Evolutionary conservation across 345 rosid genomes (phyloP), one percentile per base, ranked within the genome.

Genomic region (Populus ilicifolia): DNA sequence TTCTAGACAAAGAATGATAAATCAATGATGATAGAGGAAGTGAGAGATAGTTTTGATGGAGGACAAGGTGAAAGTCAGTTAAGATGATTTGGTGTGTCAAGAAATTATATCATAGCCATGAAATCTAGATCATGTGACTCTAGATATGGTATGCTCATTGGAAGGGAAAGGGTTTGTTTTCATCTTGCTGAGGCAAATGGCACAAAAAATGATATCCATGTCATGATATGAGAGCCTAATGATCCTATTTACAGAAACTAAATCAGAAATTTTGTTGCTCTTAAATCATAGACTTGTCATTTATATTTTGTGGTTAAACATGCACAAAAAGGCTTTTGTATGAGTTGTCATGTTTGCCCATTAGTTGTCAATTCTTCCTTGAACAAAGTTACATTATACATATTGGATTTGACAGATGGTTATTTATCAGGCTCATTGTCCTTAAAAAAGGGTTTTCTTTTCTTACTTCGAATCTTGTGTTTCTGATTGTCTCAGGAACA

Each of bases 401-500:
- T 17, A 33, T 27, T 2, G 14, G 38, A n/a, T 13, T 35, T 36
- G 18, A 48, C 46, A 35, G 38, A 21, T 12, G 5, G 50, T 75
- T 52, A 48, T 52, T 66, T 6, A 46, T 67, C 11, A 25, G 63
- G 23, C 63, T 56, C 29, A 56, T 14, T 62, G 48, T 75, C 36
- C 50, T 33, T 67, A 12, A 13, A 41, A 66, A 46, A 46, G 72
- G 30, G 20, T 1, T 35, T 48, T 38, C 2, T 68, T 56, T 79
- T 20, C 48, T 70, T 71, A 35, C 54, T 41, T 23, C 41, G 25
- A 59, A 76, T 74, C 77, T 77, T n/a, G 38, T 75, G 71, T 61
- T 69, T 79, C 69, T 87, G 75, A 68, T 82, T 84, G 88, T 25
- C 61, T 67, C 89, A 95, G 99, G 99, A 79, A 93, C 99, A 36